A percentile compares a stretch with the other conserved stretches of the same genome.
Conservation (phyloP, 2,329 filamentous ascomycete species). For the Phoma sp. region DNA sequence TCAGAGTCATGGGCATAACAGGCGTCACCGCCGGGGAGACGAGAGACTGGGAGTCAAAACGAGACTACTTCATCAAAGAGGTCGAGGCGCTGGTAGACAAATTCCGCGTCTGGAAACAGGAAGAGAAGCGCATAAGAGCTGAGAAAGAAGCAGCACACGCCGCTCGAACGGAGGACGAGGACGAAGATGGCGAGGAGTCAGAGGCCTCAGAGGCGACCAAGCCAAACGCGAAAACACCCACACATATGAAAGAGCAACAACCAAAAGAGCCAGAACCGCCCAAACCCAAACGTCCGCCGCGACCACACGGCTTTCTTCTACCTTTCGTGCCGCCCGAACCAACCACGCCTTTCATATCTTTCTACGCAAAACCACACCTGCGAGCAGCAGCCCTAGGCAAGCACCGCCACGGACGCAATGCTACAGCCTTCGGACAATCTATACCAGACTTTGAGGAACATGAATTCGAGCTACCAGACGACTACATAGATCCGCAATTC, state of each 20-base stretch:
- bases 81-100: constrained; percentile 85
- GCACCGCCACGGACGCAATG: constrained; percentile 72
- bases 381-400: constrained; percentile 81
- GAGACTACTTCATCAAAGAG: constrained; percentile 83
- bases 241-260: constrained; percentile 44
- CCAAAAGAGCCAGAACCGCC: constrained; percentile 53
- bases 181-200: constrained; percentile 44
- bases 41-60: constrained; percentile 84
- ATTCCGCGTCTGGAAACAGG: constrained; percentile 85
- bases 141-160: constrained; percentile 73
- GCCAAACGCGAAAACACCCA: constrained; percentile 16
- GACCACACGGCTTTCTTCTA: constrained; percentile 43
- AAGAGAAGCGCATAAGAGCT: constrained; percentile 82
- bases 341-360: constrained; percentile 78
- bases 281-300: constrained; percentile 41
- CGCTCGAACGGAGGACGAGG: constrained; percentile 58
- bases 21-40: constrained; percentile 84
- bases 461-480: constrained; percentile 79
- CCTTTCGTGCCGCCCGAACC: constrained; percentile 42
- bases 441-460: constrained; percentile 74
- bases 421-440: constrained; percentile 81
- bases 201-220: constrained; percentile 45
- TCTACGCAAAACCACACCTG: constrained; percentile 81
- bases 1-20: constrained; percentile 88
- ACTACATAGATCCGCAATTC: constrained; percentile 60